Evolutionary conservation across 1,139 yeast species (phyloP).

Genomic region (Eremothecium coryli): DNA sequence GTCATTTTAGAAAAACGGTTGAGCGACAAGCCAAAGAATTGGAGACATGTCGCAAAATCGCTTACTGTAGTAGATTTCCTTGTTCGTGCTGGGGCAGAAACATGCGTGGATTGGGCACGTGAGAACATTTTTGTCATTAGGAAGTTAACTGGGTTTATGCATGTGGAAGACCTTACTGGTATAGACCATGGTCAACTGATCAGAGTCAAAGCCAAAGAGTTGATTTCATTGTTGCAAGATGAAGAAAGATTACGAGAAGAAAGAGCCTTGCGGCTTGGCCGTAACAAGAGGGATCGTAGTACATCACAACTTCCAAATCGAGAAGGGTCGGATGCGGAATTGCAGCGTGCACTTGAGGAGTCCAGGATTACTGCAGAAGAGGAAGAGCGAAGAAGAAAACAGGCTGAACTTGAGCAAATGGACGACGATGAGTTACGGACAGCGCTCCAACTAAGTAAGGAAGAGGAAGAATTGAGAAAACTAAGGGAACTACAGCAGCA

Average conservation of each 20-base stretch:
- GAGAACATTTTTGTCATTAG: constrained; percentile 85
- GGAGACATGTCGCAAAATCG: constrained; percentile 95
- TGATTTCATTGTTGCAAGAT: constrained; percentile 69
- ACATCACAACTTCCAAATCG: neutral
- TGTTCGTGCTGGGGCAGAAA: constrained; percentile 80
- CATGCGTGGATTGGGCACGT: constrained; percentile 88
- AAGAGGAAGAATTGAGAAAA: constrained; percentile 75
- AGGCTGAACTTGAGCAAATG: constrained; percentile 28
- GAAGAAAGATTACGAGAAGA: constrained; percentile 77
- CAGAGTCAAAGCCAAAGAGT: constrained; percentile 85
- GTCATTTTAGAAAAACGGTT: constrained; percentile 90
- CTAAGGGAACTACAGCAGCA: constrained; percentile 41
- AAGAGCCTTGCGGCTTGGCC: constrained; percentile 41
- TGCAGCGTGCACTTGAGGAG: constrained; percentile 75
- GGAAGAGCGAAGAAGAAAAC: constrained; percentile 54
- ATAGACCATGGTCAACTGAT: constrained; percentile 85
- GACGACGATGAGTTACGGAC: constrained; percentile 67
- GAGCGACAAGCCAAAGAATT: constrained; percentile 94
- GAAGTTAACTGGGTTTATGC: constrained; percentile 84
- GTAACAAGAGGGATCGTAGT: constrained; percentile 26
- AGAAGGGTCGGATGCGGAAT: constrained; percentile 56
- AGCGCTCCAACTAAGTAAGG: constrained; percentile 75
- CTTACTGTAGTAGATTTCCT: constrained; percentile 81
- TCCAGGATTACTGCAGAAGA: constrained; percentile 79
- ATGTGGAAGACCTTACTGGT: constrained; percentile 61